A percentile compares a stretch with the other conserved stretches of the same genome.
Conservation (phyloP, 148 eudicot species). For the Fagopyrum tataricum region DNA sequence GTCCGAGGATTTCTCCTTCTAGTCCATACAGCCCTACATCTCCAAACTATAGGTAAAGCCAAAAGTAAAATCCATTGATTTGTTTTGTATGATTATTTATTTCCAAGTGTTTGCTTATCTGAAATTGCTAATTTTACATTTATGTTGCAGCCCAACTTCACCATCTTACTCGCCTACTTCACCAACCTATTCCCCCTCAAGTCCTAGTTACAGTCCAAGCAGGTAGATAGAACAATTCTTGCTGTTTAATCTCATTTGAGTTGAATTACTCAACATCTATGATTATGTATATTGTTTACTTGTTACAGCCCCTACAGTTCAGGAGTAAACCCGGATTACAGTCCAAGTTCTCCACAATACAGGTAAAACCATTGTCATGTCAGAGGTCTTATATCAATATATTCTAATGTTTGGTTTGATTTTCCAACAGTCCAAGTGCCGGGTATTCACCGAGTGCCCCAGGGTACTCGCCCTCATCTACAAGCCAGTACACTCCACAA, state of each 20-base stretch:
- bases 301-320: conserved; percentile 36
- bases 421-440: conserved; percentile 34
- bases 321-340: conserved; percentile 41
- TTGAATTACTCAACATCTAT: not conserved
- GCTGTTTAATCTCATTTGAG: not conserved
- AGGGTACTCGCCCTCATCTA: conserved; percentile 40
- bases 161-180: conserved; percentile 43
- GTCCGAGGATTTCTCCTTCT: conserved; percentile 44
- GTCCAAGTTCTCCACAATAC: conserved; percentile 48
- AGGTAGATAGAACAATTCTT: conserved; percentile 21
- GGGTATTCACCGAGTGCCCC: conserved; percentile 43
- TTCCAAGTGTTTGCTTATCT: not conserved
- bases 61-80: not conserved
- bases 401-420: not conserved
- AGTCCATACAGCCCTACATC: conserved; percentile 47
- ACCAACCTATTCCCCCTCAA: conserved; percentile 41
- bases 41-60: conserved; percentile 38
- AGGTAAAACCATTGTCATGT: conserved; percentile 21
- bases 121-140: conserved; percentile 3
- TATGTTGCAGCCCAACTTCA: conserved; percentile 41
- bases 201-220: conserved; percentile 51
- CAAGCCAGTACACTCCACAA: conserved; percentile 38
- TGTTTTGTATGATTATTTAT: not conserved
- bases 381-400: not conserved
- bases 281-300: not conserved